A percentile compares a stretch with the other conserved stretches of the same genome.
Conservation (phyloP, 2,329 filamentous ascomycete species). For the Botrytis medusae region DNA sequence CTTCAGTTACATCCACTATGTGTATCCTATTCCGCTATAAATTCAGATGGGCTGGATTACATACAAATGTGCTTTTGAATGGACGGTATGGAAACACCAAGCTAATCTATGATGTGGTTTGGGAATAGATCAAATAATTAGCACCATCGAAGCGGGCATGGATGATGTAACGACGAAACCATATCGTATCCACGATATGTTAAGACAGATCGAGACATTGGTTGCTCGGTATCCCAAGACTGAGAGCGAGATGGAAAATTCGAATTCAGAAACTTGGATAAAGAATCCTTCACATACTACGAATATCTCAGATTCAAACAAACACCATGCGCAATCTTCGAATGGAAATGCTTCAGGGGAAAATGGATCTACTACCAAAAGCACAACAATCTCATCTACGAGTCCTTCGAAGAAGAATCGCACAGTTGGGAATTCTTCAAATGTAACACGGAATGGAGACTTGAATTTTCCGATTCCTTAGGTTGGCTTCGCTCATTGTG, state of each 20-base stretch:
- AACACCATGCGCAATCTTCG: not conserved
- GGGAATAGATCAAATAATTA: slow-evolving; percentile 60
- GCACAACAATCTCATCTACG: not conserved
- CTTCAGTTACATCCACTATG: not conserved
- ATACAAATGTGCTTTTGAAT: not conserved
- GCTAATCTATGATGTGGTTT: not conserved
- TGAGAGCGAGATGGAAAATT: not conserved
- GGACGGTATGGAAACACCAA: not conserved
- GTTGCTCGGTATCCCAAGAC: slow-evolving; percentile 21
- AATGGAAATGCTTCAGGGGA: not conserved
- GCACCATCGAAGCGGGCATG: slow-evolving; percentile 29
- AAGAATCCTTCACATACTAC: not conserved
- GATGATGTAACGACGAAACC: slow-evolving; percentile 36
- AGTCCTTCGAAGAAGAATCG: not conserved
- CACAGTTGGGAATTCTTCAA: not conserved
- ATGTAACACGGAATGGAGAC: no score
- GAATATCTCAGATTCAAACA: not conserved
- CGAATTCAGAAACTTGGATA: not conserved
- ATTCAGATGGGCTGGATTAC: not conserved
- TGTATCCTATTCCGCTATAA: not conserved
- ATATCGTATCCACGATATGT: slow-evolving; percentile 32
- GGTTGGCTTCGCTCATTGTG: not conserved
- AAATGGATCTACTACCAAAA: not conserved
- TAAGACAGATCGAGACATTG: slow-evolving; percentile 30
- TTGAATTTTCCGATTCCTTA: not conserved